Percentiles rank a stretch among this genome's conserved stretches.
Evolutionary conservation across 2,329 filamentous ascomycete species (phyloP).

Genomic region (Alternaria sp.): DNA sequence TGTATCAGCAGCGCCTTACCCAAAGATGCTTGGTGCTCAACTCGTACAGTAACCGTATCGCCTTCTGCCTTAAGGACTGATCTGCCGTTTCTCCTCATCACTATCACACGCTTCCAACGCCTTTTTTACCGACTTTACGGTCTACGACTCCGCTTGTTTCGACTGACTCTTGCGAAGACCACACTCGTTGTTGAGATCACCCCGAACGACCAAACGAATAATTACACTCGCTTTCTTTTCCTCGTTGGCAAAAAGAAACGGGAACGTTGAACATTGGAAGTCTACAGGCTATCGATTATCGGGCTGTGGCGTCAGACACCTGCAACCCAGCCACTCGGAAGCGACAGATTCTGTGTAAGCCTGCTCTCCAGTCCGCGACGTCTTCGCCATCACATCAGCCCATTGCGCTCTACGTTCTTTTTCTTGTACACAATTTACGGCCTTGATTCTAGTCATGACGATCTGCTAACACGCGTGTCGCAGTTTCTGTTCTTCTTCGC

Average conservation of each 20-base stretch:
- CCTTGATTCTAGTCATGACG: constrained; percentile 10
- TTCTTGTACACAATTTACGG: constrained; percentile 6
- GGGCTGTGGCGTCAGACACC: constrained; percentile 5
- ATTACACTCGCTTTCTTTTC: not conserved
- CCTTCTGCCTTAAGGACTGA: constrained; percentile 22
- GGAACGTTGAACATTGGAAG: not conserved
- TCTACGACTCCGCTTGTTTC: not conserved
- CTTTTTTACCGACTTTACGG: not conserved
- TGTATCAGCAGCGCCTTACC: constrained; percentile 16
- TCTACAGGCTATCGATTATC: constrained; percentile 4
- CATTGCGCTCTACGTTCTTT: constrained; percentile 2
- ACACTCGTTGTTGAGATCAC: not conserved
- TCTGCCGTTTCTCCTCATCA: constrained; percentile 5
- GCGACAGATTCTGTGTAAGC: constrained; percentile 21
- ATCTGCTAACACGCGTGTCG: constrained; percentile 26
- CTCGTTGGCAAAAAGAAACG: not conserved
- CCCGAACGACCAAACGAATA: not conserved
- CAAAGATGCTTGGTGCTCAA: not conserved
- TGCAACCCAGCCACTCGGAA: constrained; percentile 14
- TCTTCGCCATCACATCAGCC: constrained; percentile 8
- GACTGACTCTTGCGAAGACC: not conserved
- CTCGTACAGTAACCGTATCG: constrained; percentile 1
- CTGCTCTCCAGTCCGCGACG: not conserved
- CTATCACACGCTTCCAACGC: not conserved
- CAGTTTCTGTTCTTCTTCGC: constrained; percentile 17